Evolutionary conservation across 768 basidiomycete species (phyloP).

Genomic region (Naganishia kalamii): DNA sequence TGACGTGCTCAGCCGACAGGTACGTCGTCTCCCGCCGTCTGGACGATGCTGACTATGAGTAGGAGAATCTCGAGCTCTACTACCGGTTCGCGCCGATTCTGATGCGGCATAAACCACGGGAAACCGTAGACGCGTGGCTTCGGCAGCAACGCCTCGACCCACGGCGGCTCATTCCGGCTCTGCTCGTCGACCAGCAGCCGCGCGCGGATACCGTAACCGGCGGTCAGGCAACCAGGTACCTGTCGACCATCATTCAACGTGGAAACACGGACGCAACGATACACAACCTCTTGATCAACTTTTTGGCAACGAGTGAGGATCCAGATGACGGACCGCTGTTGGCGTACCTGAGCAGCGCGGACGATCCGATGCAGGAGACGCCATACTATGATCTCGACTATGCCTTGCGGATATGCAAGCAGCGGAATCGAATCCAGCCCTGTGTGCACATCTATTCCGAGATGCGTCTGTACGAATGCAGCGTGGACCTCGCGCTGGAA

Average conservation of each 20-base stretch:
- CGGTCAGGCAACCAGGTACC: constrained; percentile 75
- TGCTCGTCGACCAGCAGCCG: constrained; percentile 70
- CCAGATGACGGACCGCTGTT: constrained; percentile 49
- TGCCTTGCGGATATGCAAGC: constrained; percentile 84
- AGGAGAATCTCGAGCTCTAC: constrained; percentile 82
- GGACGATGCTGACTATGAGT: not conserved
- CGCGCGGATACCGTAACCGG: constrained; percentile 52
- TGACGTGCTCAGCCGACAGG: constrained; percentile 83
- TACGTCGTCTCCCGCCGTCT: constrained; percentile 40
- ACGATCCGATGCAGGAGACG: constrained; percentile 70
- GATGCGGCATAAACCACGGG: constrained; percentile 76
- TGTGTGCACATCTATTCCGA: constrained; percentile 96
- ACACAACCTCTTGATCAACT: constrained; percentile 87
- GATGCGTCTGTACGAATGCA: constrained; percentile 95
- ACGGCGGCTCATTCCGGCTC: constrained; percentile 76
- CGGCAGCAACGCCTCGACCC: constrained; percentile 74
- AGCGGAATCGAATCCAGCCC: constrained; percentile 68
- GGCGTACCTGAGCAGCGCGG: constrained; percentile 71
- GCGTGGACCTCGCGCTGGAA: constrained; percentile 86
- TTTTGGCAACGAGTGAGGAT: constrained; percentile 57
- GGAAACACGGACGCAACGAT: constrained; percentile 71
- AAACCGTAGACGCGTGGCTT: constrained; percentile 87
- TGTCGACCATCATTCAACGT: constrained; percentile 64
- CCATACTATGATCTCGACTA: constrained; percentile 98
- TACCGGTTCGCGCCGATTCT: constrained; percentile 87